Evolutionary conservation across 495 filamentous ascomycete genomes (phyloP), one percentile per base, ranked within the genome.

Genomic region (Corynascus novoguineensis): DNA sequence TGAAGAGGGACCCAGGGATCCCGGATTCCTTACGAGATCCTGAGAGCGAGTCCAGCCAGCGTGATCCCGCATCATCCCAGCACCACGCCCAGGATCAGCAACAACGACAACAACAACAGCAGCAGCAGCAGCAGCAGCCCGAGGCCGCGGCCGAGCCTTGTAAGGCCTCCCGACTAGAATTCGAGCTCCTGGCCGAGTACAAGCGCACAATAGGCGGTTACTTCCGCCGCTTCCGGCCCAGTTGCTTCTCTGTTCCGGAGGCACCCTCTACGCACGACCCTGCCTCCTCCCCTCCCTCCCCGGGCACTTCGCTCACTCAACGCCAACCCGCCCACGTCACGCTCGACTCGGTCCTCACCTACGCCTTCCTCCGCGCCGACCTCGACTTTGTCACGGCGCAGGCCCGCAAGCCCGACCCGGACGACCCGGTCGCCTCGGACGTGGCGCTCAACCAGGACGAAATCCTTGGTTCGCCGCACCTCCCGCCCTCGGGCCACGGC

Each of bases 341-440:
- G 28, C 77, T 87, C 59, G 81, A 87, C 63, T 76, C 84, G 3
- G 80, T 90, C 31, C 73, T 97, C 42, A 86, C 85, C 52, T 96
- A 96, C 72, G 90, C 93, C 28, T 97, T 98, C 66, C 80, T 98
- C 37, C 85, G 86, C 56, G 87, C 89, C 12, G 93, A 98, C 72
- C 80, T 96, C 52, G 90, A 96, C 71, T 97, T 98, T 66, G 83
- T 97, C 60, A 82, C 86, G 11, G 88, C 87, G 11, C 91, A 96
- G 72, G 88, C 86, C 3, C 78, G 79, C 35, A 88, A 88, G 62
- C 81, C 80, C 22, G 84, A 90, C 61, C 79, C 87, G 0, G 75
- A 79, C 59, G 86, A 90, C 61, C 72, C 80, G 12, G 80, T 83
- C 45, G 71, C 79, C 11, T 74, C 83, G n/a, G 89, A 95, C 63